Conservation (phyloP, 306 rosid genomes). For the Argentina anserina region DNA sequence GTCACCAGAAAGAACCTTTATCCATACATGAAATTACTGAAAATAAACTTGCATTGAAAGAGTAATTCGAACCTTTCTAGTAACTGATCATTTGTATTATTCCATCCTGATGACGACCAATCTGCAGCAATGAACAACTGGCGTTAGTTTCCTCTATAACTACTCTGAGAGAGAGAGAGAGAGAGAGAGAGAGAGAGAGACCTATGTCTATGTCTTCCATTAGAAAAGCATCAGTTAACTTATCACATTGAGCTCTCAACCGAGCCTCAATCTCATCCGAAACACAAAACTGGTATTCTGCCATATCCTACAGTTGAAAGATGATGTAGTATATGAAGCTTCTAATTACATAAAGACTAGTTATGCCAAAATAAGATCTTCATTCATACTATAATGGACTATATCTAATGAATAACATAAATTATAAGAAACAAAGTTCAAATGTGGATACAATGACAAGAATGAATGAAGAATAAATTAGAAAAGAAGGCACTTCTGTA, state of each 20-base stretch:
- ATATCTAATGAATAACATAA: neutral
- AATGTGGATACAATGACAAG: neutral
- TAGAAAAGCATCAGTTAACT: conserved; percentile 57
- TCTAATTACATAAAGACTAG: neutral
- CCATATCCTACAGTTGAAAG: conserved; percentile 55
- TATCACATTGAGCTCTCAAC: conserved; percentile 69
- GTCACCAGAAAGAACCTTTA: neutral
- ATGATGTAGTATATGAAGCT: conserved; percentile 7
- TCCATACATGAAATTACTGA: neutral
- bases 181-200: conserved; percentile 26
- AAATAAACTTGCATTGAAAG: neutral
- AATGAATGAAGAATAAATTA: neutral
- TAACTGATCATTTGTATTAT: conserved; percentile 67
- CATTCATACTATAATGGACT: conserved; percentile 7
- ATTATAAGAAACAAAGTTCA: neutral
- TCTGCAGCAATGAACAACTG: conserved; percentile 36
- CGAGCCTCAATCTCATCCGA: conserved; percentile 75
- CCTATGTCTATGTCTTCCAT: conserved; percentile 74
- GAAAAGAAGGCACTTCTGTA: neutral
- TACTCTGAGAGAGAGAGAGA: neutral
- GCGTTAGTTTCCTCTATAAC: neutral
- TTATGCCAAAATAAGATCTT: conserved; percentile 11
- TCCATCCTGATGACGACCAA: conserved; percentile 55
- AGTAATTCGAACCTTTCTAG: conserved; percentile 66
- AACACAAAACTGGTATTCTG: conserved; percentile 71